Conservation (phyloP, 2,329 filamentous ascomycete genomes). For the Aspergillus cejpii region DNA sequence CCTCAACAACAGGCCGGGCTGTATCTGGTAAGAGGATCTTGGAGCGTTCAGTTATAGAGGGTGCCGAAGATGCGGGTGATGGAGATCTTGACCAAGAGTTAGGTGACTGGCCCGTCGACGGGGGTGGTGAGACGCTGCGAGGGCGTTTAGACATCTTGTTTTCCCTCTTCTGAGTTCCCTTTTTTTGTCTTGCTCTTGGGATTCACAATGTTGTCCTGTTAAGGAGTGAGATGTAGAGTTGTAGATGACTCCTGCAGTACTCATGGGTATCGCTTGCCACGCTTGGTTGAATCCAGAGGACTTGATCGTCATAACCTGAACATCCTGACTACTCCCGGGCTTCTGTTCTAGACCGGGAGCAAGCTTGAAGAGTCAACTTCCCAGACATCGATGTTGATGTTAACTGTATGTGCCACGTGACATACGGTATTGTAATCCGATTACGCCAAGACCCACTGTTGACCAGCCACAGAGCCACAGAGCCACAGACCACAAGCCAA, state of each 20-base stretch:
- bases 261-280: not conserved
- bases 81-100: slow-evolving; percentile 21
- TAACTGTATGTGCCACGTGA: not conserved
- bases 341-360: not conserved
- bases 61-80: slow-evolving; percentile 23
- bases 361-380: no score
- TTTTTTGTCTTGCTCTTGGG: not conserved
- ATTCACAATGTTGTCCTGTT: not conserved
- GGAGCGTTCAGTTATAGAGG: slow-evolving; percentile 26
- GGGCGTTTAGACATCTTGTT: slow-evolving; percentile 55
- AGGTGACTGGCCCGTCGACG: slow-evolving; percentile 30
- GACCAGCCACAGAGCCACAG: no score
- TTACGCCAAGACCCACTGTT: not conserved
- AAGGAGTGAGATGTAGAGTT: not conserved
- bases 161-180: not conserved
- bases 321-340: not conserved
- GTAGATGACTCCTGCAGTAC: not conserved
- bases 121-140: slow-evolving; percentile 43
- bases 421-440: not conserved
- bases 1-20: slow-evolving; percentile 27
- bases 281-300: not conserved
- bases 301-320: not conserved
- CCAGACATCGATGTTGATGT: not conserved
- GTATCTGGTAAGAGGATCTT: slow-evolving; percentile 59
- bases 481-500: slow-evolving; percentile 2